Base-by-base conservation (phyloP, 768 basidiomycete species). In the Glaciozyma martinii region DNA sequence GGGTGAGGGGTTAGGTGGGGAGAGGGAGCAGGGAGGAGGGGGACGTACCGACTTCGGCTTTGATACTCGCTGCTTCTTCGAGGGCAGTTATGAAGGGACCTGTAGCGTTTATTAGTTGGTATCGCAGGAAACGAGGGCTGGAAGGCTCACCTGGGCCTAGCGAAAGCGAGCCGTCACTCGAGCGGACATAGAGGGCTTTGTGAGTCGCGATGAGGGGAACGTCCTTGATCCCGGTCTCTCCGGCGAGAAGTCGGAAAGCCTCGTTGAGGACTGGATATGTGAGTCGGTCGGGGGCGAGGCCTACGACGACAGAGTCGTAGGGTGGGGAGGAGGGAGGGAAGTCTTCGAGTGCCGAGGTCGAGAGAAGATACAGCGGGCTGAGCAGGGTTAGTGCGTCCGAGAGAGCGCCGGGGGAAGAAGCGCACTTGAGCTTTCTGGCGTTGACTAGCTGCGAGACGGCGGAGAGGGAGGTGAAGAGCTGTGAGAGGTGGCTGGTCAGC, bases 61-160 rank as follows among this genome's bases (percentile, higher is more conserved):
- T 67, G 43, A 77, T 72, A 0, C 79, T 80, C 0, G 81, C 66
- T 1, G 85, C 85, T 21, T 76, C 74, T 71, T 87, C 85, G 19
- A 88, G 78, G 0, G 83, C 85, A 3, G 78, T 74, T 23, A 88
- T 81, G 71, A 88, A 88, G 3, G 86, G 85, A 0, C 87, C 86
- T 61, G 55, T 4, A 33, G n/a, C 3, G 30, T 23, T 6, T 15
- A 52, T n/a, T 30, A 27, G 18, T 33, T 12, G 23, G 5, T 9
- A 23, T 4, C 0, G 0, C 12, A 19, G 6, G 27, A 2, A 27
- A 12, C 15, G 37, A 42, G 50, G 0, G n/a, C 8, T 13, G n/a
- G 16, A 25, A n/a, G 6, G 25, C 60, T 32, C 47, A 56, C 63
- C 64, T 0, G 85, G 84, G 3, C 87, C 86, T 18, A 87, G 77